Base-by-base conservation (phyloP, 805 yeast genomes). In the Yarrowia keelungensis region DNA sequence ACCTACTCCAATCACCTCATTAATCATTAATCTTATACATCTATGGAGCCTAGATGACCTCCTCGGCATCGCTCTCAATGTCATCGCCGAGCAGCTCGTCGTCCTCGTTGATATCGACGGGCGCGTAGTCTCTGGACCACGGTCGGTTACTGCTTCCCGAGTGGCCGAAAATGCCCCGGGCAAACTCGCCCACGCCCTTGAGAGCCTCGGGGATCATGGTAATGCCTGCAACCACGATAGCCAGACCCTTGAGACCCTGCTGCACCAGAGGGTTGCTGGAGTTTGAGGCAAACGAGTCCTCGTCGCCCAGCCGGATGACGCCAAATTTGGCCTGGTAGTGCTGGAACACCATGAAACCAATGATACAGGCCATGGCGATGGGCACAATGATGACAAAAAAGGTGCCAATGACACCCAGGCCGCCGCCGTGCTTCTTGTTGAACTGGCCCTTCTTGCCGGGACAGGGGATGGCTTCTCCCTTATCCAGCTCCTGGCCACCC, bases 391-490 rank as follows among this genome's bases (percentile, higher is more conserved):
- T 81, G 39, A 86, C 68, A 59, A 86, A 78, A 69, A 89, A 76
- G 14, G 85, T 82, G 12, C 56, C 54, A 7, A 47, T 58, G 22
- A 82, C 79, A 0, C 91, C 89, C 12, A 81, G 83, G 4, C 90
- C 74, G 1, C 89, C 87, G 5, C 76, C 70, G 71, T 86, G 84
- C 69, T 82, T 79, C 41, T 79, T 76, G 68, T 81, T 78, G 75
- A 86, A 92, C 72, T 91, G 88, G 11, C 79, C 77, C 70, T 88
- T 87, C 74, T 87, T 90, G 1, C 98, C 98, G 5, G 98, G 98
- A 77, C 99, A 95, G 8, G 98, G 85, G 68, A 80, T 83, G 2
- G 89, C 82, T 19, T 80, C 83, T 77, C 87, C 85, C 46, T 84
- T 82, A 75, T 91, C 98, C 66, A 91, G 83, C 69, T 83, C 82